Percentiles rank a stretch among this genome's conserved stretches.
These are phyloP conservation scores for Saraca asoca DNA, from an alignment of 331 rosid species.

Conservation along the genomic window DNA sequence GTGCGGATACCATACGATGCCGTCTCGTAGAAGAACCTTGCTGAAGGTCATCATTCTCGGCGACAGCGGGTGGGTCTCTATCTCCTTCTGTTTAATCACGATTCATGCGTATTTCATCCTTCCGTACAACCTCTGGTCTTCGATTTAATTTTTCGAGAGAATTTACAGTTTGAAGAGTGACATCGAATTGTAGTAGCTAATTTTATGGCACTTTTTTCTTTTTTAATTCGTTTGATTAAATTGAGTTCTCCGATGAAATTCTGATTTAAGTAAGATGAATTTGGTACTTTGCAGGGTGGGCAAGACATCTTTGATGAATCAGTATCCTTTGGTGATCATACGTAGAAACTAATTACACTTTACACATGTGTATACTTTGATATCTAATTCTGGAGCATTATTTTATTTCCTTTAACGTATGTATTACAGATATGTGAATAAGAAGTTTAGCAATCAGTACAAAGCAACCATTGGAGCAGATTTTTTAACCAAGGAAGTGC, in stretches of 20 bases:
- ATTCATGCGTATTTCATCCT: background rate
- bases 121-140: slow-evolving; percentile 12
- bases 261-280: background rate
- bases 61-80: slow-evolving; percentile 81
- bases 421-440: slow-evolving; percentile 81
- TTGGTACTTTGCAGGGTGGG: slow-evolving; percentile 81
- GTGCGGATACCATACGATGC: slow-evolving; percentile 55
- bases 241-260: background rate
- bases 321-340: slow-evolving; percentile 65
- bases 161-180: background rate
- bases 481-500: slow-evolving; percentile 95
- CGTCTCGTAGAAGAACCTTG: slow-evolving; percentile 95
- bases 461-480: slow-evolving; percentile 99
- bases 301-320: slow-evolving; percentile 99
- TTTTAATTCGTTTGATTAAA: background rate
- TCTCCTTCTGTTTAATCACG: slow-evolving; percentile 7
- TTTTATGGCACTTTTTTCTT: background rate
- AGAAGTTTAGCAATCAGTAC: slow-evolving; percentile 97
- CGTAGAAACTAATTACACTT: background rate
- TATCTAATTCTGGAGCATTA: background rate
- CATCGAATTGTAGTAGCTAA: slow-evolving; percentile 40
- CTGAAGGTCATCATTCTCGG: slow-evolving; percentile 99
- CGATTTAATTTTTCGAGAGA: slow-evolving; percentile 28
- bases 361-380: background rate
- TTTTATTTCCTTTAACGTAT: slow-evolving; percentile 43